Conservation (phyloP, 2,329 filamentous ascomycete genomes). For the Tetracladium maxilliforme region DNA sequence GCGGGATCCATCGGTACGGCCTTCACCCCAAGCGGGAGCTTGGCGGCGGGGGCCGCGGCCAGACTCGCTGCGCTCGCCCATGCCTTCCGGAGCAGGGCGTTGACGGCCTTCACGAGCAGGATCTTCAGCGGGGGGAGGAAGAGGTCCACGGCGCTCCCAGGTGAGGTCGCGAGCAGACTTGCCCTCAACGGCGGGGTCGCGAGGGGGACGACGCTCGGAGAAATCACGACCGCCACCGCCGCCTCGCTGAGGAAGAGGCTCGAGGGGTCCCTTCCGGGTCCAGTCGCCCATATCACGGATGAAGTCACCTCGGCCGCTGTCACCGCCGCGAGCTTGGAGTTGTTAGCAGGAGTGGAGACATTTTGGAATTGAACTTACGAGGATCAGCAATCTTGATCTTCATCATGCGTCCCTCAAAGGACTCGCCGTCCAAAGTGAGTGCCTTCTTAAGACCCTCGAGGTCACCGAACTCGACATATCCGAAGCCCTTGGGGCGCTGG, state of each 20-base stretch:
- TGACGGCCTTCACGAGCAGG: slow-evolving; percentile 47
- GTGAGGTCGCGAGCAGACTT: slow-evolving; percentile 29
- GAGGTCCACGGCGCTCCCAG: no score
- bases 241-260: slow-evolving; percentile 50
- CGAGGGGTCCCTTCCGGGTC: slow-evolving; percentile 88
- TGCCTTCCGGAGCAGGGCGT: slow-evolving; percentile 39
- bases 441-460: slow-evolving; percentile 87
- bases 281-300: slow-evolving; percentile 74
- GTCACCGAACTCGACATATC: slow-evolving; percentile 86
- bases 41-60: slow-evolving; percentile 51
- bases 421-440: slow-evolving; percentile 64
- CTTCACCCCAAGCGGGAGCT: slow-evolving; percentile 64
- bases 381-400: slow-evolving; percentile 94
- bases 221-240: no score
- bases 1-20: slow-evolving; percentile 60
- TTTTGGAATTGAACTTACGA: slow-evolving; percentile 51
- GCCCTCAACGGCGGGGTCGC: no score
- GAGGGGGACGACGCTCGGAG: slow-evolving; percentile 31
- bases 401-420: slow-evolving; percentile 79
- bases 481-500: slow-evolving; percentile 91
- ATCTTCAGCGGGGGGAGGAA: slow-evolving; percentile 22
- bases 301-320: slow-evolving; percentile 26
- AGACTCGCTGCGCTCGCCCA: slow-evolving; percentile 42
- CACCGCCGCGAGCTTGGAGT: no score
- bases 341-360: neutral